A percentile compares a stretch with the other conserved stretches of the same genome.
Evolutionary conservation across 140 eudicot species (phyloP).

Genomic region (Flaveria floridana): DNA sequence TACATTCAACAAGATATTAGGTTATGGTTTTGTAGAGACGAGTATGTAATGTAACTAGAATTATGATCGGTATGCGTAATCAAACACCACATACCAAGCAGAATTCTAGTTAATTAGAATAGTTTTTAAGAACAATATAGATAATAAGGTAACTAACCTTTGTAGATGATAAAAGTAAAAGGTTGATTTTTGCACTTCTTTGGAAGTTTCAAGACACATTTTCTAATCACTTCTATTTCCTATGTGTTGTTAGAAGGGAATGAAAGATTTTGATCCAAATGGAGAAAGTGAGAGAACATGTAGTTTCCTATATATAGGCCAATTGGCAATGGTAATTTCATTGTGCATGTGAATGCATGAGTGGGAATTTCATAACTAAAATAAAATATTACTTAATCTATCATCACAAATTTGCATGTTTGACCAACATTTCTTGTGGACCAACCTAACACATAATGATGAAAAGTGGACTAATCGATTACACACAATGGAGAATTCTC

Average conservation of each 20-base stretch:
- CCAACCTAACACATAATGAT: slow-evolving; percentile 41
- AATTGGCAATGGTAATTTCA: slow-evolving; percentile 22
- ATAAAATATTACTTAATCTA: slow-evolving; percentile 23
- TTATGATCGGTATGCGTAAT: not conserved
- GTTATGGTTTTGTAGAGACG: too few relatives aligned
- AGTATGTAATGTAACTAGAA: not conserved
- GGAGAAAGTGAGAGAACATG: slow-evolving; percentile 19
- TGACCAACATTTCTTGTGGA: slow-evolving; percentile 43
- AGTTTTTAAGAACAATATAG: not conserved
- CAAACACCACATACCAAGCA: not conserved
- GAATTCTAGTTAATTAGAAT: not conserved
- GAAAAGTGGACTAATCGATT: slow-evolving; percentile 43
- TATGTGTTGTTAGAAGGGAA: slow-evolving; percentile 3
- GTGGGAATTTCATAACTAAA: slow-evolving; percentile 23
- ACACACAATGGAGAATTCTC: slow-evolving; percentile 33
- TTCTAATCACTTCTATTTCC: slow-evolving; percentile 14
- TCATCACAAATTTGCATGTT: slow-evolving; percentile 47
- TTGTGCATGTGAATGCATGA: slow-evolving; percentile 17
- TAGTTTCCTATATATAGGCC: slow-evolving; percentile 34
- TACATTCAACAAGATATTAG: slow-evolving; percentile 18
- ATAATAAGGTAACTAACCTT: slow-evolving; percentile 25
- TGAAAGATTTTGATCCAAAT: slow-evolving; percentile 23
- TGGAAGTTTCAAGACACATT: slow-evolving; percentile 32
- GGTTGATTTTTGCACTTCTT: slow-evolving; percentile 25
- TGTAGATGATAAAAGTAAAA: slow-evolving; percentile 18